Percentiles rank a stretch among this genome's conserved stretches.
phyloP scores from a whole-genome alignment of 345 rosid genomes.

The Acer negundo region DNA sequence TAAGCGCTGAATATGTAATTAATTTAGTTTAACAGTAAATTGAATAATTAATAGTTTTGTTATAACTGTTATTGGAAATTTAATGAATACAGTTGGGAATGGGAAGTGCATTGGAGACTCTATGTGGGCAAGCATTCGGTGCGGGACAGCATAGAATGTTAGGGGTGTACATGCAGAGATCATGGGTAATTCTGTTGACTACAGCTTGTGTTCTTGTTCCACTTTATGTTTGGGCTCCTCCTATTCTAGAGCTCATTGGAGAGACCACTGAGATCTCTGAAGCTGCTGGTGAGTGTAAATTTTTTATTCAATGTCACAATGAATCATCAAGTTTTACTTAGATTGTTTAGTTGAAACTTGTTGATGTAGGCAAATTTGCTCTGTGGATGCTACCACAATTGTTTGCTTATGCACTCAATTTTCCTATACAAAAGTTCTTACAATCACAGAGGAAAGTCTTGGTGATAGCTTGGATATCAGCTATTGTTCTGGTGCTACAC shows the following conservation, averaged over 20 bases:
- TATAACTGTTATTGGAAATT: neutral
- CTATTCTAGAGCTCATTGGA: conserved; percentile 68
- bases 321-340: no score
- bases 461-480: conserved; percentile 84
- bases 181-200: conserved; percentile 78
- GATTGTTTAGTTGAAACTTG: neutral
- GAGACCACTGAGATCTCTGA: conserved; percentile 73
- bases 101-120: conserved; percentile 94
- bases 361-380: conserved; percentile 74
- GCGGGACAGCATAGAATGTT: conserved; percentile 79
- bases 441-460: conserved; percentile 84
- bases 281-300: conserved; percentile 65
- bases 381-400: conserved; percentile 88
- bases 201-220: conserved; percentile 73
- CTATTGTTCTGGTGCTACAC: conserved; percentile 59
- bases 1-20: no score
- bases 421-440: conserved; percentile 86
- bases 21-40: no score
- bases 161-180: conserved; percentile 93
- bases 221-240: conserved; percentile 82
- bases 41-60: no score
- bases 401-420: conserved; percentile 84
- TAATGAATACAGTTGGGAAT: conserved; percentile 66
- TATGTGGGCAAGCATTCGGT: conserved; percentile 93
- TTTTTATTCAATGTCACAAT: neutral